phyloP scores from a whole-genome alignment of 2,329 filamentous ascomycete species.

The Pseudopyricularia cyperi region DNA sequence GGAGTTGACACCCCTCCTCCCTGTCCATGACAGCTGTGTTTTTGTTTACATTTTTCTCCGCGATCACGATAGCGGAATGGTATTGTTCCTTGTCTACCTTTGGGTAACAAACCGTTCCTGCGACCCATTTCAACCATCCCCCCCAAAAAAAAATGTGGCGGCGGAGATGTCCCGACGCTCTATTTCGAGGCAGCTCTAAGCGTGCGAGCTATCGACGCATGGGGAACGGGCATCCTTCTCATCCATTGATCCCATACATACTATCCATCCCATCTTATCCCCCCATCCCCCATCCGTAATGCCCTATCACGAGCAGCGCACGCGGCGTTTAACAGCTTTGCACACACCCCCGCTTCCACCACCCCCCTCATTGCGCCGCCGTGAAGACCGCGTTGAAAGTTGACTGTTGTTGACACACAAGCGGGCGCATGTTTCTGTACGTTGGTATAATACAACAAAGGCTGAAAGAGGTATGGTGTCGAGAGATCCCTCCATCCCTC shows the following conservation, averaged over 20 bases:
- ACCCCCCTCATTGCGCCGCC: neutral
- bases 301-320: neutral
- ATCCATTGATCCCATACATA: too few species aligned
- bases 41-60: too few species aligned
- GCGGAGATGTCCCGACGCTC: neutral
- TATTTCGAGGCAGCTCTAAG: neutral
- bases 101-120: too few species aligned
- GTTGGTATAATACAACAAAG: too few species aligned
- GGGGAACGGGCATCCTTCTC: neutral
- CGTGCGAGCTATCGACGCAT: neutral
- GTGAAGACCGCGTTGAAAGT: too few species aligned
- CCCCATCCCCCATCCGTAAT: neutral
- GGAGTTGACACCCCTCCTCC: too few species aligned
- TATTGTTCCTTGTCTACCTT: too few species aligned
- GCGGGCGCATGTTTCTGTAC: neutral
- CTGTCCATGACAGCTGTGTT: too few species aligned
- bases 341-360: neutral
- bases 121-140: too few species aligned
- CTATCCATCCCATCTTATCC: too few species aligned
- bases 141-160: neutral
- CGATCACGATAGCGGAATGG: too few species aligned
- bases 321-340: neutral
- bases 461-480: conserved; percentile 1
- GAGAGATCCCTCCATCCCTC: too few species aligned
- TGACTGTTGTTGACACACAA: neutral